Base-by-base conservation (phyloP, 2,329 filamentous ascomycete genomes). In the Aspergillus fijiensis region DNA sequence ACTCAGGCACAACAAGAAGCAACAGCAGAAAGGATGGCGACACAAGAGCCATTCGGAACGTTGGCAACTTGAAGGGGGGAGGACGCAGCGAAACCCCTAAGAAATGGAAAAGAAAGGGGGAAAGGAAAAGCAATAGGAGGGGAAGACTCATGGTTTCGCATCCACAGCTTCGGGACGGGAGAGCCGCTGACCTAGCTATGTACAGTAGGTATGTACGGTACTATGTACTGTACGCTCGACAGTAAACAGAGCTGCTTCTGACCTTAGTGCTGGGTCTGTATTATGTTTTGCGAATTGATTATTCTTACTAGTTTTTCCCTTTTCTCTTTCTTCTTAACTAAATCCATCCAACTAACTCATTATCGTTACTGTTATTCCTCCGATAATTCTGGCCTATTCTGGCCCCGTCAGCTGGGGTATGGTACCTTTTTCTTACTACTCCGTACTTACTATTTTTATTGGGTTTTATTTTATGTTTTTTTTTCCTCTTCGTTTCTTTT, bases 161-260 rank as follows among this genome's bases (percentile, higher is more conserved):
- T 56, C 61, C 65, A 63, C 61, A 67, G 69, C 68, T 63, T 67
- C 69, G 70, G 72, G 70, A 42, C 69, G 72, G 72, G 71, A 72
- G 67, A 73, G 70, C 70, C 70, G 71, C 70, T 42, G 14, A 42
- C 39, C 14, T 42, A 42, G 39, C 39, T 19, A 42, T 35, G 33
- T 12, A 9, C 31, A 12, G 11, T 12, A 33, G 31, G 7, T 11
- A 11, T 35, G 33, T 27, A 27, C 27, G 2, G 33, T 14, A 35
- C 33, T 35, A 12, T 14, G 33, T 27, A 27, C 27, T 27, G 27
- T 67, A 63, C 67, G 57, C 68, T 69, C 67, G 68, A 60, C 54
- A 56, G 48, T 69, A 68, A 69, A 60, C 55, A 56, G 48, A 64
- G 57, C 55, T 62, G 60, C 27, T 60, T 39, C 31, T 57, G 23